Conservation (phyloP, 2,329 filamentous ascomycete species). For the Nannizziopsis barbatae region DNA sequence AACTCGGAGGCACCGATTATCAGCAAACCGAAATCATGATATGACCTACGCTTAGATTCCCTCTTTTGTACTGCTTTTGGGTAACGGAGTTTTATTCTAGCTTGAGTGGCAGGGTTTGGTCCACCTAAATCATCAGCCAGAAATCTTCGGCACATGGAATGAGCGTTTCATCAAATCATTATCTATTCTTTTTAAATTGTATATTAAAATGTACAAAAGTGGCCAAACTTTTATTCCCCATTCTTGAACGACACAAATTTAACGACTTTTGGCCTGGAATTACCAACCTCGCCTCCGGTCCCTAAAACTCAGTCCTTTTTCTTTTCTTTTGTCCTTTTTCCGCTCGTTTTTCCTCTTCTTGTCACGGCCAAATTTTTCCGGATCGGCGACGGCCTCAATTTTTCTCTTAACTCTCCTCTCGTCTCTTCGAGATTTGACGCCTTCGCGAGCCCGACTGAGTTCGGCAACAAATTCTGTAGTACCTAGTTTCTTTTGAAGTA, state of each 20-base stretch:
- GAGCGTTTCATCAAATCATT: no score
- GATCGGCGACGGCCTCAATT: constrained; percentile 73
- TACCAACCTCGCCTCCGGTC: constrained; percentile 61
- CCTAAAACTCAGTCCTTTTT: constrained; percentile 61
- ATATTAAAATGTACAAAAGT: no score
- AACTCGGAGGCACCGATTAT: background rate
- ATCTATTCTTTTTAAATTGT: no score
- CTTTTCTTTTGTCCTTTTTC: constrained; percentile 74
- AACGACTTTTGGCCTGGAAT: background rate
- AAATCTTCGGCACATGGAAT: no score
- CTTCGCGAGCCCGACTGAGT: constrained; percentile 60
- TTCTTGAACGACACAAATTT: background rate
- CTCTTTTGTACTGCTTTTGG: background rate
- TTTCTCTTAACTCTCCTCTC: constrained; percentile 72
- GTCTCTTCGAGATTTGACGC: constrained; percentile 60
- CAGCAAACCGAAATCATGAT: constrained; percentile 3
- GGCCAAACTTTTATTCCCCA: no score
- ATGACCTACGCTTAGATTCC: background rate
- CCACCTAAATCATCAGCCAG: no score
- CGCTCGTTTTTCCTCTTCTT: constrained; percentile 77
- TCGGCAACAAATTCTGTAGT: constrained; percentile 65
- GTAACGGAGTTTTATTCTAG: background rate
- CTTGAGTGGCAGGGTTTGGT: background rate
- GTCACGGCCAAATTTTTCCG: constrained; percentile 63
- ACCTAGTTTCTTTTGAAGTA: constrained; percentile 75